Conservation (phyloP, 2,329 filamentous ascomycete genomes). For the Fusarium sterilihyphosum region DNA sequence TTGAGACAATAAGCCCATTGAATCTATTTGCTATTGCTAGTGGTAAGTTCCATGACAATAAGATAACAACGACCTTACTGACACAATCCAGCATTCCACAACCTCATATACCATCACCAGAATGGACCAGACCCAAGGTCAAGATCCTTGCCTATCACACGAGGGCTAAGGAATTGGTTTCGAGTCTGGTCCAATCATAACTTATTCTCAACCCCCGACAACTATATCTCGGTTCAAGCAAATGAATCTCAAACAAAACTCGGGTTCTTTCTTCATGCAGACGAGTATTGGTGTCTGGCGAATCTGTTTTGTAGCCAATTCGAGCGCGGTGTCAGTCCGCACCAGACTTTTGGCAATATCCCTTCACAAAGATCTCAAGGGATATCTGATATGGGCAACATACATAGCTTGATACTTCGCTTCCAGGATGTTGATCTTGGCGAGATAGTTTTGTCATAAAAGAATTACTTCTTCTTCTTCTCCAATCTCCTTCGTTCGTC, state of each 20-base stretch:
- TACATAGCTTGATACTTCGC: neutral
- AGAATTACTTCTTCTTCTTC: neutral
- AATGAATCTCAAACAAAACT: neutral
- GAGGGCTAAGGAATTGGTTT: slow-evolving; percentile 16
- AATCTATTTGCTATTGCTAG: slow-evolving; percentile 19
- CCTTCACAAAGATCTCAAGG: neutral
- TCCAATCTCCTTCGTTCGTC: slow-evolving; percentile 29
- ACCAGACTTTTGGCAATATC: too few relatives aligned
- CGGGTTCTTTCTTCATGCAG: slow-evolving; percentile 1
- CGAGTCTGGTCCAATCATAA: neutral
- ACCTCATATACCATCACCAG: slow-evolving; percentile 19
- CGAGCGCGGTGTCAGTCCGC: neutral
- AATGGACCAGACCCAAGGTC: neutral
- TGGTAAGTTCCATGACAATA: neutral
- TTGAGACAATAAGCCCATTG: slow-evolving; percentile 9
- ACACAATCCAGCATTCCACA: slow-evolving; percentile 15
- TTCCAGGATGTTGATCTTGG: neutral
- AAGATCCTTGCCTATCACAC: neutral
- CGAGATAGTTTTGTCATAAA: neutral
- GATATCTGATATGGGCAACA: neutral
- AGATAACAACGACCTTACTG: neutral
- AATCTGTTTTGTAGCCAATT: neutral
- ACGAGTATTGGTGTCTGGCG: slow-evolving; percentile 7
- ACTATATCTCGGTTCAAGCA: rapidly evolving
- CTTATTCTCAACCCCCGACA: neutral